Percentiles rank a stretch among this genome's conserved stretches.
phyloP scores from a whole-genome alignment of 495 filamentous ascomycete genomes.

The Talaromyces wortmannii region DNA sequence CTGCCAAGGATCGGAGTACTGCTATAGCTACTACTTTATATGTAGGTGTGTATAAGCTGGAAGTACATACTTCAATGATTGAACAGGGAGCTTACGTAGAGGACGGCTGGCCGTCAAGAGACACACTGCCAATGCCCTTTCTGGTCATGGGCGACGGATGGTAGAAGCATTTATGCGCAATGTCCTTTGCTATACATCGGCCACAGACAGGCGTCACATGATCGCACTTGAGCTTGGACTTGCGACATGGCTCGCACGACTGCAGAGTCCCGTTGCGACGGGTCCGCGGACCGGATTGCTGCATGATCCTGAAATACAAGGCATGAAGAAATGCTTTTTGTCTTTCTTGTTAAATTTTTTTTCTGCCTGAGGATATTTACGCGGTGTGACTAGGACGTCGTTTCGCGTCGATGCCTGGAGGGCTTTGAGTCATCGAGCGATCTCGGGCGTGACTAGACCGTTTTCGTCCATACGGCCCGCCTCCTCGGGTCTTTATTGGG shows the following conservation, averaged over 20 bases:
- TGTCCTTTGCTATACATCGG: conserved; percentile 26
- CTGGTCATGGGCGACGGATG: conserved; percentile 39
- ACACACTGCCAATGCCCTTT: background rate
- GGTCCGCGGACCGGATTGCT: background rate
- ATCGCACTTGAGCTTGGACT: conserved; percentile 42
- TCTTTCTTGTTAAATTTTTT: background rate
- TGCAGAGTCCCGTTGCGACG: conserved; percentile 39
- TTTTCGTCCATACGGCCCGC: background rate
- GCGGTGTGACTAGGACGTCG: background rate
- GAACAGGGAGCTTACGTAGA: background rate
- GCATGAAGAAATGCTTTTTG: background rate
- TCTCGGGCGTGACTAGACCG: background rate
- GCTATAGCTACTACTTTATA: too few species aligned
- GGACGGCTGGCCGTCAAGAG: background rate
- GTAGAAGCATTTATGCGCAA: conserved; percentile 29
- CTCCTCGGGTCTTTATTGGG: too few species aligned
- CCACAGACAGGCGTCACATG: conserved; percentile 32
- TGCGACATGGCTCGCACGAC: conserved; percentile 46
- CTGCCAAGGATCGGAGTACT: background rate
- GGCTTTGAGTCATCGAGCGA: background rate
- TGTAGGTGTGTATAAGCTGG: too few species aligned
- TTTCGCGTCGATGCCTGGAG: background rate
- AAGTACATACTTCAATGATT: background rate
- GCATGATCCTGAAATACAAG: background rate
- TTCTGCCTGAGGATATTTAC: background rate